Percentiles rank a stretch among this genome's conserved stretches.
phyloP scores from a whole-genome alignment of 176 grass and related monocot genomes.

The Tuctoria greenei region DNA sequence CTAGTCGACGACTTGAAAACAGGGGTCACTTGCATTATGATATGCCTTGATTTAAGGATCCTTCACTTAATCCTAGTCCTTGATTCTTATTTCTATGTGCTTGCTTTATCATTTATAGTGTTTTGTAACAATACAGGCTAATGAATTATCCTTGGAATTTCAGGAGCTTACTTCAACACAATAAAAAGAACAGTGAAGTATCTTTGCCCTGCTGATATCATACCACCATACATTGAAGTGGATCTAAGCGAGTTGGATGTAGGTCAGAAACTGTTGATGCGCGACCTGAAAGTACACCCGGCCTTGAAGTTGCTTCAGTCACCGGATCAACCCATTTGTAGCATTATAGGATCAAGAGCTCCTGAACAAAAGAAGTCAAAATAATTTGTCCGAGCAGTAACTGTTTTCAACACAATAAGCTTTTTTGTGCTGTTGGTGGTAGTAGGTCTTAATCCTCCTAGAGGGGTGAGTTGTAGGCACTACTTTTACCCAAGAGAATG shows the following conservation, averaged over 20 bases:
- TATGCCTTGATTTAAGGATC: background rate
- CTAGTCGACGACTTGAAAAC: no score
- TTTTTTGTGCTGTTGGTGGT: conserved; percentile 20
- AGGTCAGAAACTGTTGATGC: conserved; percentile 72
- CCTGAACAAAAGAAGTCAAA: conserved; percentile 73
- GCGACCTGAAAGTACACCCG: conserved; percentile 85
- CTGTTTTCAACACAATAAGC: conserved; percentile 34
- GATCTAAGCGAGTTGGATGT: conserved; percentile 90
- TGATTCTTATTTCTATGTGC: background rate
- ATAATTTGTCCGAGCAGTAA: conserved; percentile 24
- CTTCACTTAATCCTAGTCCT: background rate
- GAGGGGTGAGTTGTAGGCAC: conserved; percentile 25
- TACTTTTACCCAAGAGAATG: conserved; percentile 15
- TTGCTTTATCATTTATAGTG: conserved; percentile 22
- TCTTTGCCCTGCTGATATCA: conserved; percentile 88
- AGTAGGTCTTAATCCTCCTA: conserved; percentile 22
- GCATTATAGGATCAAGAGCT: conserved; percentile 73
- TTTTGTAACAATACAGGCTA: background rate
- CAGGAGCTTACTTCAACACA: conserved; percentile 95
- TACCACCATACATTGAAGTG: conserved; percentile 96
- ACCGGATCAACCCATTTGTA: conserved; percentile 80
- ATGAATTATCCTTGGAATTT: conserved; percentile 24
- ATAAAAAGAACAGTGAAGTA: conserved; percentile 94
- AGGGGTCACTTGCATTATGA: background rate
- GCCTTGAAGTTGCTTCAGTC: conserved; percentile 61